Conservation (phyloP, 2,329 filamentous ascomycete genomes). For the Metarhizium brunneum region DNA sequence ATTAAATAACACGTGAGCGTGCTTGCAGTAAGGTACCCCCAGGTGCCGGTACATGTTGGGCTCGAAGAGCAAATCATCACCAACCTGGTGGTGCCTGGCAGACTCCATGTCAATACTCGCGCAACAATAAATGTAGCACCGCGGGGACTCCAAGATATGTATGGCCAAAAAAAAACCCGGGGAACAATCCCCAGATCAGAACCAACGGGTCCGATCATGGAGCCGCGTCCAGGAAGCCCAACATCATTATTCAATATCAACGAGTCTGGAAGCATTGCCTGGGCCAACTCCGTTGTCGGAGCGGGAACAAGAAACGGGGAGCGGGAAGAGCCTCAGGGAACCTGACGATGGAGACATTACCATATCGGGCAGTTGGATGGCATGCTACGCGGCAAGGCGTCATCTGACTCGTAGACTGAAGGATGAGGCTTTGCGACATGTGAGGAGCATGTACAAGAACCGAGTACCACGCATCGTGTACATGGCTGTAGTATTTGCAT, state of each 20-base stretch:
- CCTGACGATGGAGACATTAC: neutral
- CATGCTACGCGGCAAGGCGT: neutral
- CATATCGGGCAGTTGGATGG: neutral
- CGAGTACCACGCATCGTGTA: too few species aligned
- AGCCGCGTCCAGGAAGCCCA: neutral
- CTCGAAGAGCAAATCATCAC: neutral
- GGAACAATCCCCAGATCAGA: neutral
- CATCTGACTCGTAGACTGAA: too few species aligned
- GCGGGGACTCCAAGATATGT: too few species aligned
- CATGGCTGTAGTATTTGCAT: too few species aligned
- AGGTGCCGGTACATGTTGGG: too few species aligned
- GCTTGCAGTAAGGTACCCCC: too few species aligned
- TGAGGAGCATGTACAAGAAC: too few species aligned
- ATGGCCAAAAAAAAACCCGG: neutral
- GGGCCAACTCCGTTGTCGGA: neutral
- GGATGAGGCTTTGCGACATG: too few species aligned
- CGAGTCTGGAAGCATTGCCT: neutral
- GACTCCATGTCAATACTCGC: neutral
- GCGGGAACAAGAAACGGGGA: neutral
- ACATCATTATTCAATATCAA: neutral
- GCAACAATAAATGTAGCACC: neutral
- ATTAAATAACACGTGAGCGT: too few species aligned
- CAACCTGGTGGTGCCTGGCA: neutral
- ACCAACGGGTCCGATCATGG: neutral
- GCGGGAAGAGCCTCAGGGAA: neutral